A percentile compares a stretch with the other conserved stretches of the same genome.
Conservation (phyloP, 495 filamentous ascomycete species). For the Polyplosphaeria fusca region DNA sequence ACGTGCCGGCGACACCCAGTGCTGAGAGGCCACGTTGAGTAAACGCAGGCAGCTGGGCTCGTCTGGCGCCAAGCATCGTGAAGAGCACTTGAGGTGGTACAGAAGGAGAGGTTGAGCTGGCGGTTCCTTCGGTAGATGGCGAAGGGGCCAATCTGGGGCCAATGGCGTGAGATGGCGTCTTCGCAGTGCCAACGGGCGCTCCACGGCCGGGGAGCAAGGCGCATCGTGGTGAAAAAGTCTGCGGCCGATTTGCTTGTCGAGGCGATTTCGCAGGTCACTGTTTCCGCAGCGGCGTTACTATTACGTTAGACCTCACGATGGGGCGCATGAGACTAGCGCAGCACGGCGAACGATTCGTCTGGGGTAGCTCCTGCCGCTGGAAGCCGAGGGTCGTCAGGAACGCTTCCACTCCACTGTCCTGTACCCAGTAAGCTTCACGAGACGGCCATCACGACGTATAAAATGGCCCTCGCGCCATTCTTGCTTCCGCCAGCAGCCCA, state of each 20-base stretch:
- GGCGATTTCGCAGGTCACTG: conserved; percentile 2
- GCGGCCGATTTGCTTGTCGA: not conserved
- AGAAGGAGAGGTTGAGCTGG: not conserved
- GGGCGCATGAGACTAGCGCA: conserved; percentile 7
- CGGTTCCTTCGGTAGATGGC: not conserved
- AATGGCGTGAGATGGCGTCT: not conserved
- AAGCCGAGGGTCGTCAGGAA: conserved; percentile 15
- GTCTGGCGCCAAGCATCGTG: conserved; percentile 28
- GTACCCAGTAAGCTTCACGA: no score
- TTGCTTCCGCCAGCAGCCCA: not conserved
- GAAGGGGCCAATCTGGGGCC: conserved; percentile 8
- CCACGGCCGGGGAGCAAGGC: not conserved
- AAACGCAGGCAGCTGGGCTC: not conserved
- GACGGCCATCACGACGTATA: not conserved
- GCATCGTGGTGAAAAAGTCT: not conserved
- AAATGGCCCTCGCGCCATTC: conserved; percentile 14
- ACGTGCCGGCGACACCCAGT: conserved; percentile 21
- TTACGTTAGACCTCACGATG: conserved; percentile 3
- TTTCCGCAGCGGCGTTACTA: not conserved
- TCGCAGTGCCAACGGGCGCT: conserved; percentile 8
- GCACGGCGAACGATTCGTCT: not conserved
- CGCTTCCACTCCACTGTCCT: no score
- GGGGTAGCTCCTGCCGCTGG: conserved; percentile 5
- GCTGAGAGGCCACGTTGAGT: conserved; percentile 19
- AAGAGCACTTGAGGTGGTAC: not conserved